Percentiles rank a stretch among this genome's conserved stretches.
These are phyloP conservation scores for Aspergillus sparsus DNA, from an alignment of 495 filamentous ascomycete genomes.

Conservation along the genomic window DNA sequence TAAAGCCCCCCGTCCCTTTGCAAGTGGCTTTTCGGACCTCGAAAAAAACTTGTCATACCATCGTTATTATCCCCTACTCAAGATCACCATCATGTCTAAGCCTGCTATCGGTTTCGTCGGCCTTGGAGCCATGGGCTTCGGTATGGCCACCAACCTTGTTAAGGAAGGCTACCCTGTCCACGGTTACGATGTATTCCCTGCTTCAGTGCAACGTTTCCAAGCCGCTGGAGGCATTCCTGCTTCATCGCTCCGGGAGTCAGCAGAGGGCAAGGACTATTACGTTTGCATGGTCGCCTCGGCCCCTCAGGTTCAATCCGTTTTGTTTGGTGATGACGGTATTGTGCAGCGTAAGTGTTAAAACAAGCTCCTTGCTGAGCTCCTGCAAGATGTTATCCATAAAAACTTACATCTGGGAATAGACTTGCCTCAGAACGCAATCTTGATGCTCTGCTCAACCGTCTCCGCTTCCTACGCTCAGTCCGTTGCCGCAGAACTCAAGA, in stretches of 20 bases:
- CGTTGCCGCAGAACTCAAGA: conserved; percentile 55
- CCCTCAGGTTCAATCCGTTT: conserved; percentile 63
- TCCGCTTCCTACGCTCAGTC: conserved; percentile 65
- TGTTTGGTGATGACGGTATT: conserved; percentile 65
- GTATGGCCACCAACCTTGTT: conserved; percentile 79
- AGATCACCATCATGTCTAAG: conserved; percentile 35
- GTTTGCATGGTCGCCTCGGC: conserved; percentile 82
- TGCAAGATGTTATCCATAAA: too few species aligned
- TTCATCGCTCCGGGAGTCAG: conserved; percentile 62
- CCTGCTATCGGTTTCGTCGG: conserved; percentile 73
- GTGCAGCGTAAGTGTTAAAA: conserved; percentile 31
- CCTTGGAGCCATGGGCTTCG: conserved; percentile 87
- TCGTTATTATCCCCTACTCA: background rate
- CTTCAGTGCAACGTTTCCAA: conserved; percentile 70
- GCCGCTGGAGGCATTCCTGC: conserved; percentile 64
- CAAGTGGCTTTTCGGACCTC: too few species aligned
- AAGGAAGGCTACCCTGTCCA: conserved; percentile 67
- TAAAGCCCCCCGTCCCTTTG: too few species aligned
- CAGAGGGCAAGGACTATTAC: conserved; percentile 59
- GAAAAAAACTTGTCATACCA: background rate
- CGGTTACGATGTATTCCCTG: conserved; percentile 44
- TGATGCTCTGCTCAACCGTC: conserved; percentile 76
- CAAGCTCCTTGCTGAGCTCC: too few species aligned
- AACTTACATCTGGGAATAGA: conserved; percentile 22
- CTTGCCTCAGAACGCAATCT: conserved; percentile 58